A percentile compares a stretch with the other conserved stretches of the same genome.
Evolutionary conservation across 495 filamentous ascomycete species (phyloP).

Genomic region (Neurospora terricola): DNA sequence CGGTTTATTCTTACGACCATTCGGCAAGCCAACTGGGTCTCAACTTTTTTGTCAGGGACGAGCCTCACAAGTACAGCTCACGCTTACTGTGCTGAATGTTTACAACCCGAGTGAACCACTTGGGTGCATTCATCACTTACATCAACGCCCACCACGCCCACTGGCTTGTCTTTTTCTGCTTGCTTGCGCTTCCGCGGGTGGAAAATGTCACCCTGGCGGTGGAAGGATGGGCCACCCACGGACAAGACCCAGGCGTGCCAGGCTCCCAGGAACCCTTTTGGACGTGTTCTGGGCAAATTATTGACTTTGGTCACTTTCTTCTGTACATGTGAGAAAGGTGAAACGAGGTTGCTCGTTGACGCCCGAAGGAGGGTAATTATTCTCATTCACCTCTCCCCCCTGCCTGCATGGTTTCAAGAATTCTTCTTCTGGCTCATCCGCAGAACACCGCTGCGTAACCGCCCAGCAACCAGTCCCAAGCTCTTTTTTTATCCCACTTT

Average conservation of each 20-base stretch:
- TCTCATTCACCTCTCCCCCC: not conserved
- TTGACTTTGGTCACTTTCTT: not conserved
- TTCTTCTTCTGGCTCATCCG: not conserved
- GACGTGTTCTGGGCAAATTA: not conserved
- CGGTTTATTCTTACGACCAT: no score
- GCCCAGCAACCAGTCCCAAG: not conserved
- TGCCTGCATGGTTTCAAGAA: not conserved
- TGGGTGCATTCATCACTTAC: not conserved
- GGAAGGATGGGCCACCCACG: not conserved
- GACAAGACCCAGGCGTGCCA: not conserved
- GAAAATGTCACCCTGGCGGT: not conserved
- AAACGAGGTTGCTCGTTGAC: not conserved
- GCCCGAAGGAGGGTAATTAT: not conserved
- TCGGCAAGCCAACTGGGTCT: no score
- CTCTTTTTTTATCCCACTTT: not conserved
- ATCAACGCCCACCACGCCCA: not conserved
- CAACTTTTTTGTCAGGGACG: no score
- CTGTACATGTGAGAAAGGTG: not conserved
- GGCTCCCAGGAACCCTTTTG: not conserved
- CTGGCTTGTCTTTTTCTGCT: not conserved
- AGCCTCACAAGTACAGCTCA: not conserved
- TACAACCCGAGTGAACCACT: not conserved
- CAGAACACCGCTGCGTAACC: not conserved
- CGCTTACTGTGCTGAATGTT: not conserved
- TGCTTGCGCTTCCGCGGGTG: not conserved